Conservation (phyloP, 1,284 basidiomycete species). For the Tilletia caries region DNA sequence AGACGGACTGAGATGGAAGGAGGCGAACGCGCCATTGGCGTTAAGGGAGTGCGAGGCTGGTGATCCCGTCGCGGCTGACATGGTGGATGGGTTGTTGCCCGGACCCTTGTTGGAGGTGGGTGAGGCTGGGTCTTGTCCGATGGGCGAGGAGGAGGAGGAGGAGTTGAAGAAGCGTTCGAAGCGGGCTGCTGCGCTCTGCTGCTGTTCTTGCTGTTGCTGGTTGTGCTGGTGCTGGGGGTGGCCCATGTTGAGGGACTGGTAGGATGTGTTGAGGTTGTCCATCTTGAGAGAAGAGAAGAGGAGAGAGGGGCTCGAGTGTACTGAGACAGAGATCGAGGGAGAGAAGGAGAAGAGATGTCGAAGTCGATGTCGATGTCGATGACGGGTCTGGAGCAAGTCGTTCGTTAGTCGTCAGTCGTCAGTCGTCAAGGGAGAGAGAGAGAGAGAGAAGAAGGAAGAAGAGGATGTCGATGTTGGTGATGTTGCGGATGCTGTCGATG, state of each 20-base stretch:
- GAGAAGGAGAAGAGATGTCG: neutral
- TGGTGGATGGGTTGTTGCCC: neutral
- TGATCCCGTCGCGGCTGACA: conserved; percentile 25
- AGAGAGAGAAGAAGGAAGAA: neutral
- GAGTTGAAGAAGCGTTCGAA: conserved; percentile 47
- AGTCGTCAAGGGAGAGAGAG: neutral
- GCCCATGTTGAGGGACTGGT: conserved; percentile 2
- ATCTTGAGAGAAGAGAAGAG: neutral
- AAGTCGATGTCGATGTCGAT: no score
- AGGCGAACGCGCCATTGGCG: conserved; percentile 33
- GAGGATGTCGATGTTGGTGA: neutral
- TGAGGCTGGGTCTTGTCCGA: conserved; percentile 20
- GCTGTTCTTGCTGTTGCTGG: neutral
- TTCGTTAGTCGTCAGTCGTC: neutral
- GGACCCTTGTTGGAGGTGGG: neutral
- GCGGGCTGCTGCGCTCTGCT: conserved; percentile 38
- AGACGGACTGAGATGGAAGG: conserved; percentile 28
- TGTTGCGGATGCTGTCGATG: neutral
- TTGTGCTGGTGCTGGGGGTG: neutral
- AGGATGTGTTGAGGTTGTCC: conserved; percentile 10
- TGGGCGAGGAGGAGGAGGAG: conserved; percentile 21
- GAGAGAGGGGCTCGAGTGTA: no score
- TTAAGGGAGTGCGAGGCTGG: conserved; percentile 22
- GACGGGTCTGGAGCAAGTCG: no score
- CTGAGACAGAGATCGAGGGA: neutral